Evolutionary conservation across 2,329 filamentous ascomycete genomes (phyloP).

Genomic region (Scedosporium dehoogii): DNA sequence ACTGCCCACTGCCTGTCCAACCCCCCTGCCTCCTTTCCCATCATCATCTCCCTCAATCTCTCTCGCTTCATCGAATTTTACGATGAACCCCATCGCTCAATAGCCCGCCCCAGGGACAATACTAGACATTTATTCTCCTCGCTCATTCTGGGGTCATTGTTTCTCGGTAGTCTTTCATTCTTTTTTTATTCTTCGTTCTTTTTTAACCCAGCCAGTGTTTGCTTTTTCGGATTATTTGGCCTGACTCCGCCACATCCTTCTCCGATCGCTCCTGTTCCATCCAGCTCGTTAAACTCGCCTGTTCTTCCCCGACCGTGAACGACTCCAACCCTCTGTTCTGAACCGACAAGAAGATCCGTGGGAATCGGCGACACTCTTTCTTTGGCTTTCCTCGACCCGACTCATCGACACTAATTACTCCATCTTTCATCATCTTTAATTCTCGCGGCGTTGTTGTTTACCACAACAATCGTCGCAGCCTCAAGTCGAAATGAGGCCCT

Average conservation of each 20-base stretch:
- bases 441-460: background rate
- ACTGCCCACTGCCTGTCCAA: background rate
- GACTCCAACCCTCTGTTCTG: background rate
- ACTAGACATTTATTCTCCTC: background rate
- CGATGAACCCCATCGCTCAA: background rate
- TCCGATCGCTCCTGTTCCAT: background rate
- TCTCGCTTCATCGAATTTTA: background rate
- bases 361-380: background rate
- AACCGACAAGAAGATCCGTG: background rate
- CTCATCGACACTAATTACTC: background rate
- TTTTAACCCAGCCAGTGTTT: background rate
- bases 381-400: background rate
- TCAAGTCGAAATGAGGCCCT: background rate
- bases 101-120: background rate
- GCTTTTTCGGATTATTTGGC: background rate
- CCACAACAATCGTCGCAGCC: background rate
- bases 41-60: background rate
- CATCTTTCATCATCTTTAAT: background rate
- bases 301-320: background rate
- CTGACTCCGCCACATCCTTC: background rate
- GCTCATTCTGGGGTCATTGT: background rate
- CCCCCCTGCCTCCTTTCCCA: background rate
- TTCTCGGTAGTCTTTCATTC: background rate
- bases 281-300: background rate
- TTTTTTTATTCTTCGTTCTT: background rate